A percentile compares a stretch with the other conserved stretches of the same genome.
These are phyloP conservation scores for Euphorbia schlechtendalii DNA, from an alignment of 441 rosid species.

Conservation along the genomic window DNA sequence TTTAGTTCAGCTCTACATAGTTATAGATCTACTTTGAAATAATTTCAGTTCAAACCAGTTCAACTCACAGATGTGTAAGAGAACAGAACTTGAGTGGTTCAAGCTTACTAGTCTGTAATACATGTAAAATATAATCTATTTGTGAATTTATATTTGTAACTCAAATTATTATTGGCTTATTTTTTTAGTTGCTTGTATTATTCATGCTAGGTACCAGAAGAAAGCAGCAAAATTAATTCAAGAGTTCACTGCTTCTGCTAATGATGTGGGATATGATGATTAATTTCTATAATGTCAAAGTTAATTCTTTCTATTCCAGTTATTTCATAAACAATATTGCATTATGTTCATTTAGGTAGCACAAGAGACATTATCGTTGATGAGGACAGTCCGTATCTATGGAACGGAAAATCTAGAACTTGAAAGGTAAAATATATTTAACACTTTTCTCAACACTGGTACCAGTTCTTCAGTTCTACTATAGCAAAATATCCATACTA, in stretches of 20 bases:
- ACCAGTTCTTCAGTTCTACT: background rate
- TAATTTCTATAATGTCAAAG: slow-evolving; percentile 15
- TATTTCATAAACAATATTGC: slow-evolving; percentile 5
- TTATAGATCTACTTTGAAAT: too few relatives aligned
- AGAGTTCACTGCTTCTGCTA: slow-evolving; percentile 89
- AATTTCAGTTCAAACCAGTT: too few relatives aligned
- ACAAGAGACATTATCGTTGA: slow-evolving; percentile 91
- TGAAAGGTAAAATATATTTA: slow-evolving; percentile 38
- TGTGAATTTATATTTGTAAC: slow-evolving; percentile 4
- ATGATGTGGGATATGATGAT: slow-evolving; percentile 47
- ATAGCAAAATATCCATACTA: background rate
- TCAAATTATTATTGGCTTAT: slow-evolving; percentile 7
- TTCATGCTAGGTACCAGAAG: slow-evolving; percentile 80
- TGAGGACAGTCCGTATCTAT: slow-evolving; percentile 93
- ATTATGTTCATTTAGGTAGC: slow-evolving; percentile 53
- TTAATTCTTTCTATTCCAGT: slow-evolving; percentile 11
- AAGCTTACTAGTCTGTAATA: background rate
- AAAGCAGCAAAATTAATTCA: slow-evolving; percentile 80
- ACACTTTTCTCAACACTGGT: slow-evolving; percentile 4
- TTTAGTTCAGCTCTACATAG: too few relatives aligned
- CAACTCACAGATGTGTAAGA: too few relatives aligned
- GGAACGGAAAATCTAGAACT: slow-evolving; percentile 85
- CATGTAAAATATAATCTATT: slow-evolving; percentile 1
- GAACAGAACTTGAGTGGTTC: too few relatives aligned
- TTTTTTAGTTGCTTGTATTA: slow-evolving; percentile 3